These are phyloP conservation scores for Salix dunnii DNA, from an alignment of 345 rosid species.

Conservation along the genomic window DNA sequence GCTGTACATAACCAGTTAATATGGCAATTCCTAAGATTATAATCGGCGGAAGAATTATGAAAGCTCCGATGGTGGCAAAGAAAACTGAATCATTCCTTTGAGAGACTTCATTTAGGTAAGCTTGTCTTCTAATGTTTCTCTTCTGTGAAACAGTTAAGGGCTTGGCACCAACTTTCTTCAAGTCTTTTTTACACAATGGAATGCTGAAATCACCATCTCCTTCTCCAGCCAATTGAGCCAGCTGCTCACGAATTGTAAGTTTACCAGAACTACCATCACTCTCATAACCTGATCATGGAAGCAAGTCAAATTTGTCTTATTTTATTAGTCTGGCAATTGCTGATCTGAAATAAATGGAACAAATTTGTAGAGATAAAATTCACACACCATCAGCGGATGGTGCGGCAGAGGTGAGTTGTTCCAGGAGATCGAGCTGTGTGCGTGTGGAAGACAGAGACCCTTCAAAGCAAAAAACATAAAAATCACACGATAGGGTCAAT, in stretches of 20 bases:
- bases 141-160: conserved; percentile 80
- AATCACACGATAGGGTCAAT: neutral
- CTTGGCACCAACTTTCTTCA: conserved; percentile 77
- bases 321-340: neutral
- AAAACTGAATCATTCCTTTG: conserved; percentile 80
- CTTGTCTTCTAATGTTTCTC: conserved; percentile 86
- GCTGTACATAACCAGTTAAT: conserved; percentile 82
- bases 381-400: conserved; percentile 53
- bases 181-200: conserved; percentile 64
- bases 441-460: conserved; percentile 70
- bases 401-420: conserved; percentile 57
- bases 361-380: neutral
- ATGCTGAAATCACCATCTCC: conserved; percentile 71
- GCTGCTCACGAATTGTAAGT: conserved; percentile 64
- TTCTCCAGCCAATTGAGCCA: conserved; percentile 54
- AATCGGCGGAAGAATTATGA: conserved; percentile 76
- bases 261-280: conserved; percentile 46
- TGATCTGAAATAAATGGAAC: neutral
- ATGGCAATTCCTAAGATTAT: conserved; percentile 70
- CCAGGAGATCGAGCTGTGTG: conserved; percentile 66
- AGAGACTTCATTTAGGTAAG: conserved; percentile 73
- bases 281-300: conserved; percentile 42
- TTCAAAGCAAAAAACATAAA: conserved; percentile 9
- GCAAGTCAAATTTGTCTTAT: neutral
- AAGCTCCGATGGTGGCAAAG: conserved; percentile 87